A percentile compares a stretch with the other conserved stretches of the same genome.
phyloP scores from a whole-genome alignment of 2,329 filamentous ascomycete genomes.

The Parascedosporium putredinis region DNA sequence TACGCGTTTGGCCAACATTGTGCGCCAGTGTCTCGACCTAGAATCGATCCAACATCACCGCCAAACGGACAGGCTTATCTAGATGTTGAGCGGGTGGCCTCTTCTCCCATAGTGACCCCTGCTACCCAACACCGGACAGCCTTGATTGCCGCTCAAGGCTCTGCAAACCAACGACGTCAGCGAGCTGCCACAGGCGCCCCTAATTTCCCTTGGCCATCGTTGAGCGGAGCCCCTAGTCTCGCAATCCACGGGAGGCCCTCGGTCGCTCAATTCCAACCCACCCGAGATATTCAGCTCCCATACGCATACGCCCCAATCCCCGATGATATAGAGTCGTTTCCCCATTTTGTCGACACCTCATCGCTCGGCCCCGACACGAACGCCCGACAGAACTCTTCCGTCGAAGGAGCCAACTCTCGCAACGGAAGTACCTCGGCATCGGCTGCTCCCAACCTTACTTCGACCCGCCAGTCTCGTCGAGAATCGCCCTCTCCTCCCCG shows the following conservation, averaged over 20 bases:
- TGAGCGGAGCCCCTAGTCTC: not conserved
- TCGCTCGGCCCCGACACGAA: no score
- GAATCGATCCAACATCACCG: conserved; percentile 8
- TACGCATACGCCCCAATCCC: conserved; percentile 1
- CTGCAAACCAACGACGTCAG: not conserved
- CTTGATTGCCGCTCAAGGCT: conserved; percentile 12
- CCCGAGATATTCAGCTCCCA: not conserved
- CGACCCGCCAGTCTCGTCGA: not conserved
- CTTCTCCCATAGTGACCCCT: conserved; percentile 5
- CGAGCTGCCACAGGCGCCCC: not conserved
- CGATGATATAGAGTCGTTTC: conserved; percentile 1
- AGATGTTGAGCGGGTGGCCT: no score
- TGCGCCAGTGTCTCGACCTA: conserved; percentile 1
- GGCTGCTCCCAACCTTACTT: not conserved
- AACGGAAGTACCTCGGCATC: no score
- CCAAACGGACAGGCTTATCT: conserved; percentile 10
- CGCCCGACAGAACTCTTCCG: no score
- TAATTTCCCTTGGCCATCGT: not conserved
- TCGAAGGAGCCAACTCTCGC: not conserved
- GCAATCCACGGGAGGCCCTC: not conserved
- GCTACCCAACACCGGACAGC: conserved; percentile 11
- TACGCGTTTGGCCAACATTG: conserved; percentile 12
- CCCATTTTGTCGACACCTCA: not conserved
- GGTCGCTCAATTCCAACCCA: not conserved
- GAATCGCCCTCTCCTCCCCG: not conserved